These are phyloP conservation scores for Aspergillus sp. DNA, from an alignment of 2,329 filamentous ascomycete species.

Conservation along the genomic window DNA sequence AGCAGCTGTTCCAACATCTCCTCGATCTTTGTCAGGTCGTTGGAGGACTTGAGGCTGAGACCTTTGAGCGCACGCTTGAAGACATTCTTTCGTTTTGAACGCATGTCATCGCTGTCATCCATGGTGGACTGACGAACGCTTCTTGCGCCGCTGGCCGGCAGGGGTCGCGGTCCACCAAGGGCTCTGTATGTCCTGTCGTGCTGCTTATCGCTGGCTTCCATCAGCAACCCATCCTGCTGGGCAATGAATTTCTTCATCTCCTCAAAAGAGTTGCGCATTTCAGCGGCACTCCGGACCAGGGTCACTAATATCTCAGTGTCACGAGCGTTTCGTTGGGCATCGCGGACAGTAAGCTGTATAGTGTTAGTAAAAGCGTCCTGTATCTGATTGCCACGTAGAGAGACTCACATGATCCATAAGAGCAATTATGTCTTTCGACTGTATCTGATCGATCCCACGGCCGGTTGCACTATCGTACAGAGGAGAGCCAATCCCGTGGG, in stretches of 20 bases:
- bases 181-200: slow-evolving; percentile 82
- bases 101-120: slow-evolving; percentile 56
- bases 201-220: slow-evolving; percentile 81
- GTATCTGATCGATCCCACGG: slow-evolving; percentile 82
- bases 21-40: slow-evolving; percentile 83
- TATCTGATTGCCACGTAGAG: neutral
- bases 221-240: slow-evolving; percentile 84
- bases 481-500: slow-evolving; percentile 84
- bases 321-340: slow-evolving; percentile 91
- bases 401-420: slow-evolving; percentile 86
- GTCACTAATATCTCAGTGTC: slow-evolving; percentile 96
- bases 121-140: slow-evolving; percentile 50
- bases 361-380: slow-evolving; percentile 24
- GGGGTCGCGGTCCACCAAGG: slow-evolving; percentile 81
- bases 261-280: slow-evolving; percentile 96
- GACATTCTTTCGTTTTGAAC: slow-evolving; percentile 85
- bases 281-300: slow-evolving; percentile 85
- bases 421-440: slow-evolving; percentile 94
- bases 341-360: slow-evolving; percentile 78
- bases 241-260: slow-evolving; percentile 91
- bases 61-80: slow-evolving; percentile 92
- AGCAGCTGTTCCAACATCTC: slow-evolving; percentile 90
- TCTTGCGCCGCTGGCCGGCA: slow-evolving; percentile 64
- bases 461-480: slow-evolving; percentile 89
- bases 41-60: slow-evolving; percentile 80